These are phyloP conservation scores for Sisymbrium irio DNA, from an alignment of 345 rosid genomes.

Conservation along the genomic window DNA sequence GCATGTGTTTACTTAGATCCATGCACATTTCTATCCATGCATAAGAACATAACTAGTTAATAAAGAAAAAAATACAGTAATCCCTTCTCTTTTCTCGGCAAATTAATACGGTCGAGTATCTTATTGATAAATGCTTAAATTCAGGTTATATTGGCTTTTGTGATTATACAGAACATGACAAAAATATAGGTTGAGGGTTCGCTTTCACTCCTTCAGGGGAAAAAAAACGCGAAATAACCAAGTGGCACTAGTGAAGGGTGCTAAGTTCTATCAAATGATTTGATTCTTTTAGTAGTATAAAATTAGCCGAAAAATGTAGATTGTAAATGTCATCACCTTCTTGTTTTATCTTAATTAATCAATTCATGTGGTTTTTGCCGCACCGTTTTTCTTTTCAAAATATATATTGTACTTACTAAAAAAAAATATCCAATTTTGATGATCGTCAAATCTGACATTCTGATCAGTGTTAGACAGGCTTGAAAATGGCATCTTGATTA, in stretches of 20 bases:
- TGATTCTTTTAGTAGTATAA: background rate
- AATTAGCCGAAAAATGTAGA: background rate
- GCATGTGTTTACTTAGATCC: constrained; percentile 17
- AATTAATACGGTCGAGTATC: background rate
- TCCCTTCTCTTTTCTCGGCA: background rate
- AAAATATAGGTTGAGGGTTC: constrained; percentile 1
- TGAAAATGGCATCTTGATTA: background rate
- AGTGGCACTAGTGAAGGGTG: background rate
- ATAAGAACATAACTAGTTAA: constrained; percentile 4
- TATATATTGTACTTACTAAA: too few relatives aligned
- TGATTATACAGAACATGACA: background rate
- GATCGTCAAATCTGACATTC: background rate
- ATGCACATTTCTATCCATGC: constrained; percentile 10
- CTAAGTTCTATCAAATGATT: background rate
- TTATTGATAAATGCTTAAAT: background rate
- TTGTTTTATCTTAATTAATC: background rate
- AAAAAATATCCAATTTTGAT: background rate
- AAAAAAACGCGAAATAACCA: background rate
- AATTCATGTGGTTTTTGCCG: background rate
- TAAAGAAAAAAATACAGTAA: background rate
- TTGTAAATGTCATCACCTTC: background rate
- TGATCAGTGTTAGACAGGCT: background rate
- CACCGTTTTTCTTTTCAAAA: background rate
- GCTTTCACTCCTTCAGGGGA: background rate
- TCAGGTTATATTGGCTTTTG: background rate